Evolutionary conservation across 1,139 yeast genomes (phyloP).

Genomic region (Candida buenavistaensis): DNA sequence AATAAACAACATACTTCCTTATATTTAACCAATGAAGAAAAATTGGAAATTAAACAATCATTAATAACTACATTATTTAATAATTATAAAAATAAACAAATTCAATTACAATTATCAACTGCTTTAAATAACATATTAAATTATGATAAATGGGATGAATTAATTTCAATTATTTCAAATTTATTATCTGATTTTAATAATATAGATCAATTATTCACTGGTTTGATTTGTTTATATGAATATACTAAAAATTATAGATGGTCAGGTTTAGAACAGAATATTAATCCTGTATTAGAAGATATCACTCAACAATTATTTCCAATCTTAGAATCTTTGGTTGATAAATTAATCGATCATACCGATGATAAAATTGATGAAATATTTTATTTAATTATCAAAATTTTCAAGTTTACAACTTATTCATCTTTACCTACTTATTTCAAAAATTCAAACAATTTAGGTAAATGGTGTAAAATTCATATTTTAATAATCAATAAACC

Average conservation of each 20-base stretch:
- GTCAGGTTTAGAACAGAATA: conserved; percentile 45
- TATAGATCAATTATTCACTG: conserved; percentile 55
- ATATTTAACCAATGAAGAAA: conserved; percentile 49
- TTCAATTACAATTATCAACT: conserved; percentile 42
- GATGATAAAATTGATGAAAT: conserved; percentile 49
- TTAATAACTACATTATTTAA: conserved; percentile 48
- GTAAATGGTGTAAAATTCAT: conserved; percentile 66
- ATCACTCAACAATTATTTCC: conserved; percentile 55
- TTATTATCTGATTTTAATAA: conserved; percentile 47
- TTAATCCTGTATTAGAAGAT: conserved; percentile 47
- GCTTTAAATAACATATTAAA: conserved; percentile 45
- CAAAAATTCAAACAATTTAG: conserved; percentile 49
- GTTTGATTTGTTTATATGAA: conserved; percentile 56
- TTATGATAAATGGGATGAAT: conserved; percentile 48
- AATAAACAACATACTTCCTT: conserved; percentile 28
- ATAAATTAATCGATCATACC: conserved; percentile 35
- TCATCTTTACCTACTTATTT: conserved; percentile 61
- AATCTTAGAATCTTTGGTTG: conserved; percentile 49
- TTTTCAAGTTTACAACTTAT: conserved; percentile 62
- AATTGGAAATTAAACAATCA: conserved; percentile 49
- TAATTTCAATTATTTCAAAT: conserved; percentile 34
- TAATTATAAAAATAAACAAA: conserved; percentile 33
- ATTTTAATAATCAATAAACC: conserved; percentile 50
- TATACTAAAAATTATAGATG: conserved; percentile 60
- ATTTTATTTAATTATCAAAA: conserved; percentile 60